Evolutionary conservation across 2,329 filamentous ascomycete genomes (phyloP).

Genomic region (Monosporascus sp.): DNA sequence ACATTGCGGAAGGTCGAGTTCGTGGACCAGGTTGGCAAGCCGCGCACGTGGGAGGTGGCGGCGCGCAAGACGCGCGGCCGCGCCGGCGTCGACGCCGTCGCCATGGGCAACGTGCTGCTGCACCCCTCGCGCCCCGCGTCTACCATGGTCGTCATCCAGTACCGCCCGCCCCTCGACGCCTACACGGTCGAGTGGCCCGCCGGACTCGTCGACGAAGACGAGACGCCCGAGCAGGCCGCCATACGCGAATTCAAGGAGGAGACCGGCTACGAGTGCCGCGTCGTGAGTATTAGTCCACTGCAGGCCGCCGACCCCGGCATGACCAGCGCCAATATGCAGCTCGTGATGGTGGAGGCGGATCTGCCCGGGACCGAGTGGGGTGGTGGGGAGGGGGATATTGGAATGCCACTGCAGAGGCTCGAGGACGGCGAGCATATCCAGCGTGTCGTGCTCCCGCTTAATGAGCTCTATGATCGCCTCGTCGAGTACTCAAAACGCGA

Average conservation of each 20-base stretch:
- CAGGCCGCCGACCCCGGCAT: slow-evolving; percentile 54
- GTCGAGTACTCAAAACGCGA: slow-evolving; percentile 41
- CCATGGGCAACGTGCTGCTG: slow-evolving; percentile 55
- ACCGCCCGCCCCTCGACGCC: slow-evolving; percentile 44
- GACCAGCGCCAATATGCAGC: slow-evolving; percentile 56
- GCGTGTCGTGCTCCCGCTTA: slow-evolving; percentile 51
- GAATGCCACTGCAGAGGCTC: slow-evolving; percentile 50
- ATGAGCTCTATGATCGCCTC: slow-evolving; percentile 50
- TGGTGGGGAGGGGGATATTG: slow-evolving; percentile 34
- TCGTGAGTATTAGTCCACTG: slow-evolving; percentile 43
- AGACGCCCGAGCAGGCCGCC: slow-evolving; percentile 46
- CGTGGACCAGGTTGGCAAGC: slow-evolving; percentile 47
- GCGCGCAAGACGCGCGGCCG: slow-evolving; percentile 52
- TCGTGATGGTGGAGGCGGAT: slow-evolving; percentile 54
- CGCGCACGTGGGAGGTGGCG: slow-evolving; percentile 56
- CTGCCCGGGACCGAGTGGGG: slow-evolving; percentile 19
- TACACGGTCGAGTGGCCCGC: slow-evolving; percentile 51
- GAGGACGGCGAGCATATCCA: slow-evolving; percentile 60
- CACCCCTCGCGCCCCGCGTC: slow-evolving; percentile 37
- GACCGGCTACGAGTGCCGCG: slow-evolving; percentile 49
- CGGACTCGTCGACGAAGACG: slow-evolving; percentile 46
- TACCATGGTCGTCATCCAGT: slow-evolving; percentile 48
- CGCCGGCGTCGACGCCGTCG: slow-evolving; percentile 54
- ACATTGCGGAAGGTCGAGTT: slow-evolving; percentile 53
- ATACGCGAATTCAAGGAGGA: slow-evolving; percentile 51